These are phyloP conservation scores for Rhodosporidiobolus sp. DNA, from an alignment of 768 basidiomycete genomes.

Conservation along the genomic window DNA sequence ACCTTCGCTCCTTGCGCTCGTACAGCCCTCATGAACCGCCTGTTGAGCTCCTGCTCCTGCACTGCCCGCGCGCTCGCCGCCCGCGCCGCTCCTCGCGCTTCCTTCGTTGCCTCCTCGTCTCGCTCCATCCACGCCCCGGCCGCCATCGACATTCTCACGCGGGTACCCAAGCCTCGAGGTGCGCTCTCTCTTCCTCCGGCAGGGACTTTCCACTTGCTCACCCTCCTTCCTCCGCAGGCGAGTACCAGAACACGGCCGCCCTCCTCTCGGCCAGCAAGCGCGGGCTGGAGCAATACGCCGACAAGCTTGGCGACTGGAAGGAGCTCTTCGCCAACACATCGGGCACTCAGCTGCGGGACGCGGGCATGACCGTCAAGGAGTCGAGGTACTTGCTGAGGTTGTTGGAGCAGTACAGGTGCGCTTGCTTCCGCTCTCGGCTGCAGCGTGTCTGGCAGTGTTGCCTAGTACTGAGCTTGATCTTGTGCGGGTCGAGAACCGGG, in stretches of 20 bases:
- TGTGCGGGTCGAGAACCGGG: no score
- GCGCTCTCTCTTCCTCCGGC: neutral
- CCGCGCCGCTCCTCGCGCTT: neutral
- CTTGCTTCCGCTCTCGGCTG: no score
- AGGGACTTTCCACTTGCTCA: no score
- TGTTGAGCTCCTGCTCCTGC: neutral
- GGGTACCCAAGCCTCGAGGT: conserved; percentile 14
- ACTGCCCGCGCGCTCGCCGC: neutral
- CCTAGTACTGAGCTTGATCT: no score
- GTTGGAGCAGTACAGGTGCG: conserved; percentile 26
- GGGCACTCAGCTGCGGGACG: conserved; percentile 3
- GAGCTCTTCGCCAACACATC: conserved; percentile 19
- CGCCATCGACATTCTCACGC: neutral
- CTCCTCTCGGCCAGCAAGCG: conserved; percentile 15
- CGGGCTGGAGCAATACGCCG: conserved; percentile 8
- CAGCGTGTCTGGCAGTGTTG: no score
- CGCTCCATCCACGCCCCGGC: conserved; percentile 16
- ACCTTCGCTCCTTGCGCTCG: no score
- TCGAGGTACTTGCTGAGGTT: conserved; percentile 19
- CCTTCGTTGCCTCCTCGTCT: neutral
- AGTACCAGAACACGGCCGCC: neutral
- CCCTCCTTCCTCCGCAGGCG: neutral
- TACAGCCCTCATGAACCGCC: neutral
- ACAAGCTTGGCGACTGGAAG: conserved; percentile 16
- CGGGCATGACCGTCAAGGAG: conserved; percentile 13